These are phyloP conservation scores for Lathyrus sativus DNA, from an alignment of 306 rosid species.

Conservation along the genomic window DNA sequence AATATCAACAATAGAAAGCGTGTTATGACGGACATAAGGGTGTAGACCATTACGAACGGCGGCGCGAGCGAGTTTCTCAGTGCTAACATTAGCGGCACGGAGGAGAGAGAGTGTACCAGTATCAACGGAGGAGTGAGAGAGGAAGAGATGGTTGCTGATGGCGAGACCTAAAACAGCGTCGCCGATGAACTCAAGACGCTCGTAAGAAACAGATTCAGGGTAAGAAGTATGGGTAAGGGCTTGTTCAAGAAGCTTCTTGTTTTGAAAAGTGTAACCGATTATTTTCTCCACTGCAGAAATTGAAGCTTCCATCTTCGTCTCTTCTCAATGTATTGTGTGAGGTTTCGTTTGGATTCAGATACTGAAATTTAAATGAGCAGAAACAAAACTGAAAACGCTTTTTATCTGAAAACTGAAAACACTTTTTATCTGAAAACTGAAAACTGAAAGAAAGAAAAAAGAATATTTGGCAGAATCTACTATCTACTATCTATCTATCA, in stretches of 20 bases:
- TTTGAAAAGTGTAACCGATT: slow-evolving; percentile 44
- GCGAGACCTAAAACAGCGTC: slow-evolving; percentile 63
- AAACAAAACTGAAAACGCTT: too few relatives aligned
- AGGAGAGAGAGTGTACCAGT: slow-evolving; percentile 61
- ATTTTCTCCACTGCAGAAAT: slow-evolving; percentile 46
- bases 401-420: too few relatives aligned
- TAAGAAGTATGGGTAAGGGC: slow-evolving; percentile 77
- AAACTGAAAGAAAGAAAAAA: too few relatives aligned
- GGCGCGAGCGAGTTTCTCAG: slow-evolving; percentile 85
- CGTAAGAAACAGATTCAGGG: slow-evolving; percentile 39
- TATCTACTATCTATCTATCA: too few relatives aligned
- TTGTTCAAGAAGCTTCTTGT: slow-evolving; percentile 62
- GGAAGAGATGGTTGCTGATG: slow-evolving; percentile 50
- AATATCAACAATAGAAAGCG: slow-evolving; percentile 42
- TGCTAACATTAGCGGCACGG: slow-evolving; percentile 72
- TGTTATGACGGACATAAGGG: slow-evolving; percentile 46
- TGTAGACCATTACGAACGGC: slow-evolving; percentile 58
- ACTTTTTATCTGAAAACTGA: too few relatives aligned
- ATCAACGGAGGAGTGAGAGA: slow-evolving; percentile 47
- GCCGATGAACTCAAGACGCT: slow-evolving; percentile 78
- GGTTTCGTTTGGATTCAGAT: too few relatives aligned
- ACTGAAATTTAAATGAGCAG: too few relatives aligned
- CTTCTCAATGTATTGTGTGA: too few relatives aligned
- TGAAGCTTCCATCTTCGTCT: slow-evolving; percentile 25
- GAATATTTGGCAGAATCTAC: too few relatives aligned